phyloP scores from a whole-genome alignment of 2,329 filamentous ascomycete genomes.

The Penicillium janthinellum region DNA sequence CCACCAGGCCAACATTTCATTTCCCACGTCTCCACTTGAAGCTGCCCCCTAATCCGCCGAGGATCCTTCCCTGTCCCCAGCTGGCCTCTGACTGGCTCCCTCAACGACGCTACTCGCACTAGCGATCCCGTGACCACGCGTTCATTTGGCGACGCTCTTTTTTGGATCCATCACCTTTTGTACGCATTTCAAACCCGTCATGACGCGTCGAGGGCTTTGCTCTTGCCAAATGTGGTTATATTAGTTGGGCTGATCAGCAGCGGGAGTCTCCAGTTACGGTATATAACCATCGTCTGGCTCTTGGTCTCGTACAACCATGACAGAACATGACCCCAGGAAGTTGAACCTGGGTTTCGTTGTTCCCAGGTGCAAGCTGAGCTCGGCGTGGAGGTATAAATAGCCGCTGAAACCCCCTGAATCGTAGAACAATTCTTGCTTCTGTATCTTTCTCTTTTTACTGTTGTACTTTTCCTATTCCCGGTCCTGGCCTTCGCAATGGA shows the following conservation, averaged over 20 bases:
- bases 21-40: conserved; percentile 16
- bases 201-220: conserved; percentile 22
- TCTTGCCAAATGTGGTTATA: conserved; percentile 16
- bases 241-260: conserved; percentile 8
- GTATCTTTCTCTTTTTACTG: neutral
- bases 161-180: conserved; percentile 28
- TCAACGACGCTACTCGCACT: neutral
- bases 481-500: neutral
- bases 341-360: neutral
- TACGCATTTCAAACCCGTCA: conserved; percentile 36
- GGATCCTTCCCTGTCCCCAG: neutral
- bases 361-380: neutral
- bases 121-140: conserved; percentile 39
- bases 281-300: conserved; percentile 5
- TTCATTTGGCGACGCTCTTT: conserved; percentile 37
- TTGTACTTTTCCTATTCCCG: neutral
- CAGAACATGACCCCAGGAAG: neutral
- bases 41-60: neutral
- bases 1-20: conserved; percentile 8
- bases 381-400: conserved; percentile 11
- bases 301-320: conserved; percentile 10
- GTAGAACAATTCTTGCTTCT: neutral
- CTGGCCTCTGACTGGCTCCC: conserved; percentile 25
- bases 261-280: conserved; percentile 1
- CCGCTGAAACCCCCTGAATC: conserved; percentile 16